Percentiles rank a stretch among this genome's conserved stretches.
These are phyloP conservation scores for Actinidia chinensis DNA, from an alignment of 179 eudicot genomes.

Conservation along the genomic window DNA sequence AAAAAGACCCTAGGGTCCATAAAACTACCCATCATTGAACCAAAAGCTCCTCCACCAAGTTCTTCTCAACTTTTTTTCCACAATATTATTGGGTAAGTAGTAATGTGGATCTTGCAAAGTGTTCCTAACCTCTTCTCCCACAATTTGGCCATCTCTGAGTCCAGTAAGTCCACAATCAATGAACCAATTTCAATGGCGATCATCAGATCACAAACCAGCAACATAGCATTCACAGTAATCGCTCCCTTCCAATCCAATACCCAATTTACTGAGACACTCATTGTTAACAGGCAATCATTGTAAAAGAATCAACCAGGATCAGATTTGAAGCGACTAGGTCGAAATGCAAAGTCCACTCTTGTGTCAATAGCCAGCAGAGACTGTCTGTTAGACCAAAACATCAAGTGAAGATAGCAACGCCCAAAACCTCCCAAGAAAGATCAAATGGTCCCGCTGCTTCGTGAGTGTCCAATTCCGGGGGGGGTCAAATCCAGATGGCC, in stretches of 20 bases:
- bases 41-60: constrained; percentile 60
- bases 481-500: no score
- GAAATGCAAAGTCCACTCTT: no score
- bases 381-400: no score
- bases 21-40: constrained; percentile 51
- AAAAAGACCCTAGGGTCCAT: constrained; percentile 43
- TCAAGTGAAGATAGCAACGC: no score
- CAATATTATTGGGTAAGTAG: constrained; percentile 45
- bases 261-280: no score
- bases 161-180: constrained; percentile 63
- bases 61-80: constrained; percentile 48
- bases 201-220: constrained; percentile 62
- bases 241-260: constrained; percentile 67
- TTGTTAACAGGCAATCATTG: no score
- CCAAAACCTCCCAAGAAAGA: no score
- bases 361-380: no score
- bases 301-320: no score
- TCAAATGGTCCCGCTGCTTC: no score
- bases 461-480: no score
- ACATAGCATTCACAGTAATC: constrained; percentile 62
- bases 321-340: no score
- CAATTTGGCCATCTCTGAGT: constrained; percentile 41
- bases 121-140: constrained; percentile 52
- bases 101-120: constrained; percentile 54
- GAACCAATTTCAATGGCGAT: constrained; percentile 65